Conservation (phyloP, 2,329 filamentous ascomycete species). For the Albophoma yamanashiensis region DNA sequence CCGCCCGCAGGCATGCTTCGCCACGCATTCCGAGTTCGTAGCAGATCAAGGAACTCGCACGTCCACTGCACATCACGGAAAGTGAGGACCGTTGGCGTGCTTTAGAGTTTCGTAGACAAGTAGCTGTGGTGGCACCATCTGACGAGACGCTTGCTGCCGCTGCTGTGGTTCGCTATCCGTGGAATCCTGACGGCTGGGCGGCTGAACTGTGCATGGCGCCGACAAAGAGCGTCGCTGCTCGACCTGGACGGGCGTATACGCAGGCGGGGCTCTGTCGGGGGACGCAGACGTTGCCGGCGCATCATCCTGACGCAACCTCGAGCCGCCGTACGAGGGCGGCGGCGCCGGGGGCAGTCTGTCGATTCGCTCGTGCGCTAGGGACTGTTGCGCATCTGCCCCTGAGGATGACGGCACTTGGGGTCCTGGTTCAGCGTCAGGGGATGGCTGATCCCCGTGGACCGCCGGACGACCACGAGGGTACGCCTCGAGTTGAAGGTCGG, state of each 20-base stretch:
- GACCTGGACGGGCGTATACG: too few species aligned
- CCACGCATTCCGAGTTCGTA: neutral
- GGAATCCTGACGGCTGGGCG: neutral
- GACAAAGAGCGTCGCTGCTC: too few species aligned
- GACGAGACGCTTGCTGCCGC: neutral
- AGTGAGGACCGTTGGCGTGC: neutral
- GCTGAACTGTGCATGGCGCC: neutral
- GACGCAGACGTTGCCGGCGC: too few species aligned
- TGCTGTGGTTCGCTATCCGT: neutral
- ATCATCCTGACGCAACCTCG: neutral
- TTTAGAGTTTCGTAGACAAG: too few species aligned
- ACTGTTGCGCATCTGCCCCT: neutral
- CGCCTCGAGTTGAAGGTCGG: neutral
- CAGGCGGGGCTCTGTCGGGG: too few species aligned
- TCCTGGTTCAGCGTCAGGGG: neutral
- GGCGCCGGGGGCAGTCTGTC: neutral
- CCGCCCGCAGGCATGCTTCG: neutral
- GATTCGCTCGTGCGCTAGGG: neutral
- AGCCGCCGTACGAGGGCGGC: conserved; percentile 1
- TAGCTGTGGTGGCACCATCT: neutral
- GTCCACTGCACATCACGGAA: neutral
- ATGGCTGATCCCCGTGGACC: neutral
- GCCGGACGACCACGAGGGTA: neutral
- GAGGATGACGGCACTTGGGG: neutral
- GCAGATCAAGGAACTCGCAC: neutral